A percentile compares a stretch with the other conserved stretches of the same genome.
Evolutionary conservation across 2,329 filamentous ascomycete species (phyloP).

Genomic region (Grosmannia penicillata): DNA sequence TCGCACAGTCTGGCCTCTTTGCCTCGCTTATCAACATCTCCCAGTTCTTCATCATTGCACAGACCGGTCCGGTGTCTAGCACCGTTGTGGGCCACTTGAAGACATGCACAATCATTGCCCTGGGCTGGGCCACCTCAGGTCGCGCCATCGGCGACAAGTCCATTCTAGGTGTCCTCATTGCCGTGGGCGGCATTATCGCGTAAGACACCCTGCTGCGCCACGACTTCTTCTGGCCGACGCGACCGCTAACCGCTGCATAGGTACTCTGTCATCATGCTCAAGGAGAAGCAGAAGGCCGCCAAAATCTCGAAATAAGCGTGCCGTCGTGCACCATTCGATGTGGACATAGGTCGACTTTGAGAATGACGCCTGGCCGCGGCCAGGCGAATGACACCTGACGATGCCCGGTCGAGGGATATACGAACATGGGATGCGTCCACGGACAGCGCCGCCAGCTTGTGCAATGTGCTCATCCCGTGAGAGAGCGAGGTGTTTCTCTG

Average conservation of each 20-base stretch:
- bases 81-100: constrained; percentile 53
- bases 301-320: constrained; percentile 1
- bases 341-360: too few species aligned
- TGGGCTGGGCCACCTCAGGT: constrained; percentile 44
- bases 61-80: constrained; percentile 47
- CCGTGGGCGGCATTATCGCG: constrained; percentile 41
- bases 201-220: constrained; percentile 27
- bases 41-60: constrained; percentile 47
- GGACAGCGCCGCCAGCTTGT: too few species aligned
- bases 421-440: too few species aligned
- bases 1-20: constrained; percentile 40
- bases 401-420: too few species aligned
- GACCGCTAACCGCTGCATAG: constrained; percentile 8
- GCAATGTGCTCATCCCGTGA: too few species aligned
- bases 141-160: constrained; percentile 40
- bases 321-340: neutral
- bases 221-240: neutral
- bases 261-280: constrained; percentile 19
- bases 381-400: too few species aligned
- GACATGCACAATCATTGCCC: constrained; percentile 48
- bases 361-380: too few species aligned
- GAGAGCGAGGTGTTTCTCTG: neutral
- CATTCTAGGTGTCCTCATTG: constrained; percentile 37
- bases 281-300: constrained; percentile 11
- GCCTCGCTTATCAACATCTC: constrained; percentile 52